A percentile compares a stretch with the other conserved stretches of the same genome.
phyloP scores from a whole-genome alignment of 2,329 filamentous ascomycete genomes.

The Huntiella moniliformis region DNA sequence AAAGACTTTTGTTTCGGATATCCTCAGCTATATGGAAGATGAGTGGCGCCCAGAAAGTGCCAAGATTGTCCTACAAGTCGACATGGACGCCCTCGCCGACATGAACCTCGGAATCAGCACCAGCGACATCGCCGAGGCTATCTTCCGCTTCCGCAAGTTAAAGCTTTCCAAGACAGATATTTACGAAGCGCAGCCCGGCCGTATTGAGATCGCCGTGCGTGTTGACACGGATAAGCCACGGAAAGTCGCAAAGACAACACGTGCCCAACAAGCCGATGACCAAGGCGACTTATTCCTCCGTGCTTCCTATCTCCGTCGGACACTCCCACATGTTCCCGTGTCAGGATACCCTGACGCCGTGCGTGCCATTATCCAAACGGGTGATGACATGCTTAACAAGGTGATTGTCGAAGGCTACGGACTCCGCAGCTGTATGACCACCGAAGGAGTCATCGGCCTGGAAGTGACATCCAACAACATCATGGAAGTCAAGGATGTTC shows the following conservation, averaged over 20 bases:
- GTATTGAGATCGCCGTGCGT: conserved; percentile 55
- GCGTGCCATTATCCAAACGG: conserved; percentile 76
- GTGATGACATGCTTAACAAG: conserved; percentile 46
- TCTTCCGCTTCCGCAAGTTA: conserved; percentile 65
- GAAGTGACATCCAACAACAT: conserved; percentile 65
- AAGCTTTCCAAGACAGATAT: conserved; percentile 53
- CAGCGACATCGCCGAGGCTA: conserved; percentile 55
- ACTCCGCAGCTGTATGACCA: conserved; percentile 75
- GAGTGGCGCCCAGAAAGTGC: conserved; percentile 64
- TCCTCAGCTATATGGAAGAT: conserved; percentile 66
- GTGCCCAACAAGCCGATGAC: conserved; percentile 21
- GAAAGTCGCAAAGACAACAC: conserved; percentile 28
- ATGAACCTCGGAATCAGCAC: conserved; percentile 66
- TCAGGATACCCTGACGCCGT: conserved; percentile 74
- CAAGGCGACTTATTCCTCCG: conserved; percentile 43
- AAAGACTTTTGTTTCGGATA: conserved; percentile 76
- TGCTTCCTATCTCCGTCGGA: conserved; percentile 68
- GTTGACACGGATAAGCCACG: conserved; percentile 33
- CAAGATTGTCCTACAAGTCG: conserved; percentile 65
- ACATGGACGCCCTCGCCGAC: conserved; percentile 57
- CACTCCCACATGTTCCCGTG: conserved; percentile 66
- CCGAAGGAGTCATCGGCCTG: conserved; percentile 69
- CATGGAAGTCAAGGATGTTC: conserved; percentile 69
- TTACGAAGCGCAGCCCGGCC: conserved; percentile 33
- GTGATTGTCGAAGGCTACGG: conserved; percentile 93